A percentile compares a stretch with the other conserved stretches of the same genome.
Evolutionary conservation across 371 early-diverging fungal genomes (phyloP).

Genomic region (Mortierella sp.): DNA sequence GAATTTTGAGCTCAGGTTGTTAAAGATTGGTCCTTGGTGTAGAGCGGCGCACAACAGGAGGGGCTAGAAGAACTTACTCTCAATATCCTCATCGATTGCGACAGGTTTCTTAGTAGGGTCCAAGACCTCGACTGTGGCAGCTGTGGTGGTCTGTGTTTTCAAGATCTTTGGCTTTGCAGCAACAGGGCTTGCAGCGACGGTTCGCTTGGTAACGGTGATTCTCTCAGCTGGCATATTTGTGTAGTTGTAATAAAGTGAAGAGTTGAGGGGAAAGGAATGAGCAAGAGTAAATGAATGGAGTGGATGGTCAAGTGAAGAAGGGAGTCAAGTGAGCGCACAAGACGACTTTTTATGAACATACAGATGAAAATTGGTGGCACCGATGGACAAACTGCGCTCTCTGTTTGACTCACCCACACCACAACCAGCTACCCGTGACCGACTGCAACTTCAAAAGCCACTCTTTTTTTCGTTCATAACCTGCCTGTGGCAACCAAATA

Average conservation of each 20-base stretch:
- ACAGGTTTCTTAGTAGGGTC: conserved; percentile 12
- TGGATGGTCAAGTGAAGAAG: not conserved
- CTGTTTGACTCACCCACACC: not conserved
- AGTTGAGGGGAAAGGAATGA: not conserved
- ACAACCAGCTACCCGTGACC: too few relatives aligned
- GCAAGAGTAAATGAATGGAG: not conserved
- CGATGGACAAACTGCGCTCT: not conserved
- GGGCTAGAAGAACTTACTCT: conserved; percentile 20
- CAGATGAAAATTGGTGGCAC: not conserved
- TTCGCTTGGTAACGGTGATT: conserved; percentile 17
- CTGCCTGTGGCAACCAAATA: too few relatives aligned
- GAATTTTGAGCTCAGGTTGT: not conserved
- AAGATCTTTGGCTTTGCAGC: not conserved
- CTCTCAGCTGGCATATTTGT: conserved; percentile 53
- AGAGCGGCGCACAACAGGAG: not conserved
- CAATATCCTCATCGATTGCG: conserved; percentile 41
- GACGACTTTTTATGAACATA: not conserved
- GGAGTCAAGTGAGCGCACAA: not conserved
- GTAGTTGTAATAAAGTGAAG: too few relatives aligned
- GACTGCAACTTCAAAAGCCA: too few relatives aligned
- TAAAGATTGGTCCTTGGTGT: not conserved
- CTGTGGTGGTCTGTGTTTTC: not conserved
- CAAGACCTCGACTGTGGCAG: not conserved
- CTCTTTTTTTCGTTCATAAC: too few relatives aligned
- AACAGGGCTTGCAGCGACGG: not conserved